phyloP scores from a whole-genome alignment of 495 filamentous ascomycete species.

The Talaromyces borbonicus region DNA sequence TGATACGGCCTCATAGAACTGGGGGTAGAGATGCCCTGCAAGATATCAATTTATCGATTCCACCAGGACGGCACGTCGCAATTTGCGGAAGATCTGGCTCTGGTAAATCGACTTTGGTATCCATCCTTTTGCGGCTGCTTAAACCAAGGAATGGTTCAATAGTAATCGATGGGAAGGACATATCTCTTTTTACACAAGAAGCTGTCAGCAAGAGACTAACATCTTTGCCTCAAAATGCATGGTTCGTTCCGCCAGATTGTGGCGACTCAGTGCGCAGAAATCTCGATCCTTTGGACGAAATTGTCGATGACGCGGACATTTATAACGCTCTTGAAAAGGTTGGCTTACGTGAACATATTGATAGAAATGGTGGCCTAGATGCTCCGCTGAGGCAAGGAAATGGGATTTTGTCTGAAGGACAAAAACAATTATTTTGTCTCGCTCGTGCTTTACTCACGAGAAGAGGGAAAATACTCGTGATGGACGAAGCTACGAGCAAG shows the following conservation, averaged over 20 bases:
- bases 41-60: conserved; percentile 39
- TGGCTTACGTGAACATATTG: conserved; percentile 31
- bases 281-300: conserved; percentile 16
- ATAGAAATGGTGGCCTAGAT: conserved; percentile 17
- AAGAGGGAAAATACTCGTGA: conserved; percentile 24
- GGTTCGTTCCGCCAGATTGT: conserved; percentile 11
- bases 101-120: conserved; percentile 17
- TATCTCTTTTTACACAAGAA: neutral
- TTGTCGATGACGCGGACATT: conserved; percentile 13
- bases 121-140: neutral
- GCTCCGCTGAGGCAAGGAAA: conserved; percentile 10
- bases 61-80: conserved; percentile 46
- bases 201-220: conserved; percentile 1
- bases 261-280: conserved; percentile 23
- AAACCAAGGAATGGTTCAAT: neutral
- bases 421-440: conserved; percentile 50
- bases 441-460: conserved; percentile 41
- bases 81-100: conserved; percentile 34
- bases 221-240: conserved; percentile 9
- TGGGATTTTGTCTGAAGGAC: conserved; percentile 38
- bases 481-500: conserved; percentile 37
- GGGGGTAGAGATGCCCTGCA: conserved; percentile 22
- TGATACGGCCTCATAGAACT: conserved; percentile 12
- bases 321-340: conserved; percentile 14
- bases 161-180: neutral